Percentiles rank a stretch among this genome's conserved stretches.
Evolutionary conservation across 495 filamentous ascomycete genomes (phyloP).

Genomic region (Penicillium pulvis): DNA sequence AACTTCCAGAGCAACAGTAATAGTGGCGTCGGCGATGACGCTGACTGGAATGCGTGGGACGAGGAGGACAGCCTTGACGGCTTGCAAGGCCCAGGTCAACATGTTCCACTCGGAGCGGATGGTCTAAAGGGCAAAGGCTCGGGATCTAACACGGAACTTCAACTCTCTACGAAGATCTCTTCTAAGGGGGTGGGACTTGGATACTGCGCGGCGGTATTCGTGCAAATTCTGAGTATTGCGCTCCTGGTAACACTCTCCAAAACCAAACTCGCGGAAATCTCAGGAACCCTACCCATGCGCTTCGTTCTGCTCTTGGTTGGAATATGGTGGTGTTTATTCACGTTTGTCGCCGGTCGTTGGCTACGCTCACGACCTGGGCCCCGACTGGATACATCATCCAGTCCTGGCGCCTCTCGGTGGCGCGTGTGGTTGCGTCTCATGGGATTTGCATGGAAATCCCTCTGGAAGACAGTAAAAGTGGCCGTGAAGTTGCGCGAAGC

Average conservation of each 20-base stretch:
- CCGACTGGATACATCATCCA: slow-evolving; percentile 49
- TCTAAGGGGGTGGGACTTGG: slow-evolving; percentile 79
- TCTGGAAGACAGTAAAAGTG: slow-evolving; percentile 75
- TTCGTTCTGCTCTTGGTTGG: slow-evolving; percentile 79
- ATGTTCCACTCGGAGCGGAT: slow-evolving; percentile 13
- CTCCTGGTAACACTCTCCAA: slow-evolving; percentile 66
- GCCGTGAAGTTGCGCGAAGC: slow-evolving; percentile 76
- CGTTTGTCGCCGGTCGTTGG: slow-evolving; percentile 79
- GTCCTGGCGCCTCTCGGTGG: slow-evolving; percentile 25
- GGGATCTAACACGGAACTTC: slow-evolving; percentile 61
- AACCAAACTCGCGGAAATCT: slow-evolving; percentile 48
- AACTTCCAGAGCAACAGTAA: slow-evolving; percentile 13
- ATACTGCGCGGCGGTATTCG: slow-evolving; percentile 73
- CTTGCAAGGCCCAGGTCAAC: slow-evolving; percentile 28
- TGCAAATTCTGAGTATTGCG: slow-evolving; percentile 74
- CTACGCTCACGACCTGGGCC: slow-evolving; percentile 82
- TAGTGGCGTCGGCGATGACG: slow-evolving; percentile 12
- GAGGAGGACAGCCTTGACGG: slow-evolving; percentile 30
- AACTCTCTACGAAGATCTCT: slow-evolving; percentile 77
- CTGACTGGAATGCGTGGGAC: slow-evolving; percentile 41
- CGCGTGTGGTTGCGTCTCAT: slow-evolving; percentile 55
- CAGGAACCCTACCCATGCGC: slow-evolving; percentile 56
- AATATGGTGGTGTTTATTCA: slow-evolving; percentile 87
- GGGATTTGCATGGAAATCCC: slow-evolving; percentile 75
- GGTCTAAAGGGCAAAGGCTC: slow-evolving; percentile 9